These are phyloP conservation scores for Lenzites betulinus DNA, from an alignment of 768 basidiomycete genomes.

Conservation along the genomic window DNA sequence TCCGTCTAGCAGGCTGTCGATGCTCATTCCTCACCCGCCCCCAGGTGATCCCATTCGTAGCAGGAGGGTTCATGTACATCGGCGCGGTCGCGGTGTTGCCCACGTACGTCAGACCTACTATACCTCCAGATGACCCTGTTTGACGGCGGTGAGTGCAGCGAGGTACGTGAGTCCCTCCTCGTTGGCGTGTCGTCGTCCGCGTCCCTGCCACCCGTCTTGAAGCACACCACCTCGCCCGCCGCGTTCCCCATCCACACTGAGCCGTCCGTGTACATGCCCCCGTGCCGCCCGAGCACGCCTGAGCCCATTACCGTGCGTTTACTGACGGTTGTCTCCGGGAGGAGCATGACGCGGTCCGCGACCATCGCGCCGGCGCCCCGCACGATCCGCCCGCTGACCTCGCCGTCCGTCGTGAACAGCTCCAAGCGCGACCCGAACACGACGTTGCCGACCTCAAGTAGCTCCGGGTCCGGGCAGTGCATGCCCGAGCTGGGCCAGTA, in stretches of 20 bases:
- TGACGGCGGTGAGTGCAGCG: slow-evolving; percentile 83
- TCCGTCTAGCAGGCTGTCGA: too few relatives aligned
- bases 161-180: too few relatives aligned
- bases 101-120: slow-evolving; percentile 56
- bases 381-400: slow-evolving; percentile 42
- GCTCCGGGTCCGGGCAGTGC: slow-evolving; percentile 48
- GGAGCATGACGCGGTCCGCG: slow-evolving; percentile 50
- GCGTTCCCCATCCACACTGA: slow-evolving; percentile 52
- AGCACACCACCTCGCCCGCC: slow-evolving; percentile 38
- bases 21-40: neutral
- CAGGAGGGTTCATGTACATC: slow-evolving; percentile 92
- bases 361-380: slow-evolving; percentile 51
- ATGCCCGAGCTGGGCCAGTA: slow-evolving; percentile 53
- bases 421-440: slow-evolving; percentile 50
- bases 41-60: slow-evolving; percentile 87
- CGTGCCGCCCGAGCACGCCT: slow-evolving; percentile 45
- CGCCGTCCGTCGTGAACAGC: slow-evolving; percentile 45
- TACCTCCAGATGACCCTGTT: slow-evolving; percentile 58
- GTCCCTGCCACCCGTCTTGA: slow-evolving; percentile 19
- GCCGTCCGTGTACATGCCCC: slow-evolving; percentile 42
- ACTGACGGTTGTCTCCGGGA: slow-evolving; percentile 46
- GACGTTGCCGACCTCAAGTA: slow-evolving; percentile 50
- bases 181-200: slow-evolving; percentile 21
- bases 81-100: slow-evolving; percentile 91
- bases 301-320: slow-evolving; percentile 48